phyloP scores from a whole-genome alignment of 306 rosid genomes.

The Dryas drummondii region DNA sequence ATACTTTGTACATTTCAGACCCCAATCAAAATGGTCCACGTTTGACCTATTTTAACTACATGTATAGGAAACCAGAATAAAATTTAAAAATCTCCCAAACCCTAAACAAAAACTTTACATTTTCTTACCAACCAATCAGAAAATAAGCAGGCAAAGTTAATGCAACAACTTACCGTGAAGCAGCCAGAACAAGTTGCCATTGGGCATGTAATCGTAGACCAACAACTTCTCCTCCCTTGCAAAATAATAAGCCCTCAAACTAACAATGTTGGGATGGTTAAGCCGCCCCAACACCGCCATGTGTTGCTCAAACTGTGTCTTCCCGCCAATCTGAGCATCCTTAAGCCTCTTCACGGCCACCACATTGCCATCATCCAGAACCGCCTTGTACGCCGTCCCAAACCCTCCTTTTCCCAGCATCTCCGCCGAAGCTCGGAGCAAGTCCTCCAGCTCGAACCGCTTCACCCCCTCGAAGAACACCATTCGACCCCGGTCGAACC shows the following conservation, averaged over 20 bases:
- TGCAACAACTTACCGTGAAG: constrained; percentile 60
- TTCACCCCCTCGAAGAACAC: constrained; percentile 78
- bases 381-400: constrained; percentile 85
- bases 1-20: too few relatives aligned
- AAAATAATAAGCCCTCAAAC: constrained; percentile 71
- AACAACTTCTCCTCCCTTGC: constrained; percentile 74
- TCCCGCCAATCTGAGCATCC: constrained; percentile 66
- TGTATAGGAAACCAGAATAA: neutral
- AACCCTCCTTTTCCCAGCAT: constrained; percentile 88
- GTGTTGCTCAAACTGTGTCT: constrained; percentile 69
- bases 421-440: constrained; percentile 84
- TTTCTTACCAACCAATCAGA: constrained; percentile 11
- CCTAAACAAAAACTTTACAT: neutral
- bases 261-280: constrained; percentile 55
- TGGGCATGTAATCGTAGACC: constrained; percentile 82
- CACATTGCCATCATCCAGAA: constrained; percentile 75
- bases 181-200: constrained; percentile 78
- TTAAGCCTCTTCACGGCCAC: constrained; percentile 86
- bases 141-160: neutral
- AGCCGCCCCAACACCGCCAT: constrained; percentile 68
- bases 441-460: constrained; percentile 76
- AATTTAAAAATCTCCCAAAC: neutral
- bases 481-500: constrained; percentile 58
- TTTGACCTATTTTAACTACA: too few relatives aligned
- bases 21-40: too few relatives aligned